phyloP scores from a whole-genome alignment of 2,329 filamentous ascomycete genomes.

The Xylariomycetidae sp. region DNA sequence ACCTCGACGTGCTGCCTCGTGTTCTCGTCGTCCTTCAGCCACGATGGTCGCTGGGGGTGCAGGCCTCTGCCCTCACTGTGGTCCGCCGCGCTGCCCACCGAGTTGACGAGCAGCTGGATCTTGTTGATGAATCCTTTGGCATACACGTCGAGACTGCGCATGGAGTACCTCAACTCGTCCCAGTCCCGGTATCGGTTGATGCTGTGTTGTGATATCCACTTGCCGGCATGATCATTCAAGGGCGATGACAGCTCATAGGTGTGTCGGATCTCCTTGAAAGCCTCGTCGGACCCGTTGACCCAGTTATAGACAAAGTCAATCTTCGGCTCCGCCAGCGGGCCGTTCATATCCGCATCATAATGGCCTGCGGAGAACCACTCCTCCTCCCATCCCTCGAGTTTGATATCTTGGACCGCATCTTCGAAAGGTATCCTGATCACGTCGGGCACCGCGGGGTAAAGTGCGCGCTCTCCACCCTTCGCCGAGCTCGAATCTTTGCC shows the following conservation, averaged over 20 bases:
- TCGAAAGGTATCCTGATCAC: conserved; percentile 36
- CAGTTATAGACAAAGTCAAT: conserved; percentile 41
- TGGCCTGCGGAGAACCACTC: conserved; percentile 33
- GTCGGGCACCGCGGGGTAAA: conserved; percentile 28
- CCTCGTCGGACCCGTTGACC: conserved; percentile 38
- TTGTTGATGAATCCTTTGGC: conserved; percentile 36
- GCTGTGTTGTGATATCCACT: conserved; percentile 35
- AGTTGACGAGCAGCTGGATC: conserved; percentile 39
- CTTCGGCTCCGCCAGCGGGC: conserved; percentile 31
- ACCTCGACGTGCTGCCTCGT: conserved; percentile 29
- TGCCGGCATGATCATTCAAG: conserved; percentile 34
- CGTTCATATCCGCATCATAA: conserved; percentile 25
- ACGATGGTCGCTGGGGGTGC: conserved; percentile 30
- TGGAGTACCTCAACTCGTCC: conserved; percentile 39
- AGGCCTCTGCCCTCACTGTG: conserved; percentile 14
- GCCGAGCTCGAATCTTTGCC: conserved; percentile 1
- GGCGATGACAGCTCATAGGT: conserved; percentile 35
- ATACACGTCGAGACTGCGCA: conserved; percentile 36
- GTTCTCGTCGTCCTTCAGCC: conserved; percentile 30
- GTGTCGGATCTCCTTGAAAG: conserved; percentile 31
- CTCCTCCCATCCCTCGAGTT: conserved; percentile 37
- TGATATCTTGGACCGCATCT: conserved; percentile 30
- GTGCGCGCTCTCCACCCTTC: conserved; percentile 9
- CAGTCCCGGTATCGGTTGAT: conserved; percentile 40
- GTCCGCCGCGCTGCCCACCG: conserved; percentile 26